These are phyloP conservation scores for Adansonia grandidieri DNA, from an alignment of 441 rosid genomes.

Conservation along the genomic window DNA sequence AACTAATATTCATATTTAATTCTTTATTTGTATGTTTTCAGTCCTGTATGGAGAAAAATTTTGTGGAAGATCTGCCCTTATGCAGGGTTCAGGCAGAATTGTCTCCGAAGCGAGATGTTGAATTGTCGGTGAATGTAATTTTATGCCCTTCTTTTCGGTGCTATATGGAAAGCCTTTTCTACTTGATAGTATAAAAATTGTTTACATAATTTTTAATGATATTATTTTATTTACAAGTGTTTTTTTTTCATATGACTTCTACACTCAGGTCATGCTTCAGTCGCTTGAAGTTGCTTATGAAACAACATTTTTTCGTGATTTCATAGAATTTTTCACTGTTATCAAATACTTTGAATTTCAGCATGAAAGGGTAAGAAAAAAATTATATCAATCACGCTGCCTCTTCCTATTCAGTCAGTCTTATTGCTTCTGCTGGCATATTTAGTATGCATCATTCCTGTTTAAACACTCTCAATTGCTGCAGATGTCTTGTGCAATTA, in stretches of 20 bases:
- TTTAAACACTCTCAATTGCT: slow-evolving; percentile 13
- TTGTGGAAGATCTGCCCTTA: slow-evolving; percentile 50
- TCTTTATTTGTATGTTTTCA: slow-evolving; percentile 38
- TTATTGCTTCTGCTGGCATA: slow-evolving; percentile 4
- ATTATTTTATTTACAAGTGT: slow-evolving; percentile 13
- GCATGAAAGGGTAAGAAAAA: slow-evolving; percentile 68
- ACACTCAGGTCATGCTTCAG: slow-evolving; percentile 64
- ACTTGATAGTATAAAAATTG: not conserved
- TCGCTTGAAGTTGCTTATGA: slow-evolving; percentile 66
- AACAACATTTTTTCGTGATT: slow-evolving; percentile 48
- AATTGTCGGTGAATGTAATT: slow-evolving; percentile 66
- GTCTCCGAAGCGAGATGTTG: slow-evolving; percentile 56
- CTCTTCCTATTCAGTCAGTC: not conserved
- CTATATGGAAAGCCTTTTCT: not conserved
- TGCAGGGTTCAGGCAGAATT: slow-evolving; percentile 63
- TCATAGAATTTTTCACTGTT: slow-evolving; percentile 51
- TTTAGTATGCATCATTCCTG: slow-evolving; percentile 2
- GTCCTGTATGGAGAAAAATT: slow-evolving; percentile 43
- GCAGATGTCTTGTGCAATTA: not conserved
- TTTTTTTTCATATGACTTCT: not conserved
- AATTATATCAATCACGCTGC: not conserved
- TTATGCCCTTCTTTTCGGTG: slow-evolving; percentile 32
- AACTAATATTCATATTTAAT: not conserved
- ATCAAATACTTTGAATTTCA: slow-evolving; percentile 66
- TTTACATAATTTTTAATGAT: not conserved